phyloP scores from a whole-genome alignment of 768 basidiomycete species.

The Lactarius hengduanensis region DNA sequence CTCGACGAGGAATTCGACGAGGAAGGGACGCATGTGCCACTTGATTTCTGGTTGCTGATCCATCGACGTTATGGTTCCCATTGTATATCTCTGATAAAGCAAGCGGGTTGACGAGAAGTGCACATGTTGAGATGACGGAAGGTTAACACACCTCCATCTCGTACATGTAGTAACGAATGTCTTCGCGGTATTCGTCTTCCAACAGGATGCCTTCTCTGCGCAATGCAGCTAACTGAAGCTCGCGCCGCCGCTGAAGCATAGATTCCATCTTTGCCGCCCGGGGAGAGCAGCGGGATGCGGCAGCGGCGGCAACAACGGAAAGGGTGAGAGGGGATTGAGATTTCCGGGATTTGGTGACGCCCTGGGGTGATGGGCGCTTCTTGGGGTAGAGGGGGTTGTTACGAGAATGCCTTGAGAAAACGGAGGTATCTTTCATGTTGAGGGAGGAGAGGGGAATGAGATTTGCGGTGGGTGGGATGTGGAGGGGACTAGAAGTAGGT shows the following conservation, averaged over 20 bases:
- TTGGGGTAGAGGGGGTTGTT: constrained; percentile 70
- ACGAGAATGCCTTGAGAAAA: constrained; percentile 60
- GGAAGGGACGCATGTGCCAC: constrained; percentile 99
- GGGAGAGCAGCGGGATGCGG: constrained; percentile 56
- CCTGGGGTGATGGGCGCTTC: constrained; percentile 83
- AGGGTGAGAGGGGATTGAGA: constrained; percentile 42
- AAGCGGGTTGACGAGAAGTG: constrained; percentile 21
- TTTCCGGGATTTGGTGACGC: constrained; percentile 66
- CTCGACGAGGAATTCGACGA: constrained; percentile 98
- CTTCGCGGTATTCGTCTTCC: constrained; percentile 94
- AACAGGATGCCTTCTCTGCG: constrained; percentile 73
- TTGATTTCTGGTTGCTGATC: constrained; percentile 98
- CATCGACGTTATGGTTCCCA: constrained; percentile 94
- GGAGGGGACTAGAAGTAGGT: constrained; percentile 29
- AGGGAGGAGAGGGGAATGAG: constrained; percentile 37
- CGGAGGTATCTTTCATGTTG: constrained; percentile 79
- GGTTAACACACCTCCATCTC: constrained; percentile 90
- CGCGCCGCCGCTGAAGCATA: constrained; percentile 64
- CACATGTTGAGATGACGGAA: constrained; percentile 6
- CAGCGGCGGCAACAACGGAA: constrained; percentile 45
- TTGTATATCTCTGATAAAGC: constrained; percentile 64
- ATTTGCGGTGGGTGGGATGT: constrained; percentile 42
- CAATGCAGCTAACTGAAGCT: constrained; percentile 64
- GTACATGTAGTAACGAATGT: constrained; percentile 92
- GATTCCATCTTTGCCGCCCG: constrained; percentile 61